These are phyloP conservation scores for Biancaea sappan DNA, from an alignment of 306 rosid genomes.

Conservation along the genomic window DNA sequence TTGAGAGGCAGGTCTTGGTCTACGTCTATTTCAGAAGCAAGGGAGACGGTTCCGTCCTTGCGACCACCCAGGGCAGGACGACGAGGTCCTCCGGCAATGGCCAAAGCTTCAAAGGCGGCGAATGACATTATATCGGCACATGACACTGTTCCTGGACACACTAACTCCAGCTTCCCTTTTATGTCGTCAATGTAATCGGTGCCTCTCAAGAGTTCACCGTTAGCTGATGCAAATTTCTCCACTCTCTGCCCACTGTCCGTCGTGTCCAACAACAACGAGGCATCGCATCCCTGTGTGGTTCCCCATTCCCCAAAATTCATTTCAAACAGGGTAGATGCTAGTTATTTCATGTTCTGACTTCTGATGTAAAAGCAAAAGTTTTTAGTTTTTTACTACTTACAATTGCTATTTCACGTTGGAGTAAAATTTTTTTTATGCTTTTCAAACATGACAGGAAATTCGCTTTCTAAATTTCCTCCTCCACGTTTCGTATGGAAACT, in stretches of 20 bases:
- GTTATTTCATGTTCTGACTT: too few species aligned
- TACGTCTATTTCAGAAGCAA: constrained; percentile 26
- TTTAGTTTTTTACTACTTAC: too few species aligned
- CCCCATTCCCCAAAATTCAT: too few species aligned
- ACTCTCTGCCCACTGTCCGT: constrained; percentile 34
- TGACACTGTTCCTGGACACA: constrained; percentile 61
- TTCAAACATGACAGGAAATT: too few species aligned
- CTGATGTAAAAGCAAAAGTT: too few species aligned
- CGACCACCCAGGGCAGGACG: constrained; percentile 48
- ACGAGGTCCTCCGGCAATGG: constrained; percentile 37
- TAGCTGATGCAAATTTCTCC: constrained; percentile 56
- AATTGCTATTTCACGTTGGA: too few species aligned
- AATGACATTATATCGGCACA: constrained; percentile 67
- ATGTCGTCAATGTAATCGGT: constrained; percentile 57
- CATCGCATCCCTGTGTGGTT: constrained; percentile 74
- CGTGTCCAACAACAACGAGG: constrained; percentile 65
- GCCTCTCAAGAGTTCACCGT: constrained; percentile 48
- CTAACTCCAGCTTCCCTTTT: constrained; percentile 49
- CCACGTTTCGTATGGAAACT: too few species aligned
- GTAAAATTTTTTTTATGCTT: too few species aligned
- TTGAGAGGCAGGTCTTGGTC: constrained; percentile 44
- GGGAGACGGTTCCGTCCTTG: constrained; percentile 50
- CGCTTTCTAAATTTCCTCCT: too few species aligned
- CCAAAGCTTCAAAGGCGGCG: constrained; percentile 44
- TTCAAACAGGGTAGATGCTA: too few species aligned